Percentiles rank a stretch among this genome's conserved stretches.
Evolutionary conservation across 2,329 filamentous ascomycete genomes (phyloP).

Genomic region (Venturia aucupariae): DNA sequence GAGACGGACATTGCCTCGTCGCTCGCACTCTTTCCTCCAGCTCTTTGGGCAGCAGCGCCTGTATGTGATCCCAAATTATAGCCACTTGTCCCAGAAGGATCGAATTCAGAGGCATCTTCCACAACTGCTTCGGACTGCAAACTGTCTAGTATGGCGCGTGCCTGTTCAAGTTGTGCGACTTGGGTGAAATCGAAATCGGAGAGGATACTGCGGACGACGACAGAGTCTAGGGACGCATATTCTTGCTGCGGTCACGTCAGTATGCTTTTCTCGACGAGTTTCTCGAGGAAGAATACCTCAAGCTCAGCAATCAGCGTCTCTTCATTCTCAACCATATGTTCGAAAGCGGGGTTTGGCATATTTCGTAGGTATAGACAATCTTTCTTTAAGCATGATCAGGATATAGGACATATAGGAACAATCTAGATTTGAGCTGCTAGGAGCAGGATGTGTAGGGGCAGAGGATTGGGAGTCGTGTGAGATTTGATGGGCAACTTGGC

Average conservation of each 20-base stretch:
- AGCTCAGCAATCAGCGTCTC: neutral
- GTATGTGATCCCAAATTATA: conserved; percentile 23
- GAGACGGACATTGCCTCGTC: conserved; percentile 33
- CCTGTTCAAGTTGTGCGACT: conserved; percentile 42
- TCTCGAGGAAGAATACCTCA: neutral
- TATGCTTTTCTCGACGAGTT: conserved; percentile 5
- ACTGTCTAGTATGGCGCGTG: conserved; percentile 51
- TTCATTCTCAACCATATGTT: conserved; percentile 14
- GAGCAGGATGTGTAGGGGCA: neutral
- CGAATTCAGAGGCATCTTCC: conserved; percentile 65
- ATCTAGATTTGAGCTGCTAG: neutral
- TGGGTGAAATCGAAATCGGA: conserved; percentile 61
- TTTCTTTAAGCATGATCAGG: neutral
- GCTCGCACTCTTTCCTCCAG: conserved; percentile 18
- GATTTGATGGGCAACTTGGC: neutral
- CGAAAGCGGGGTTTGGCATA: conserved; percentile 14
- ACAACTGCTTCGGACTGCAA: conserved; percentile 54
- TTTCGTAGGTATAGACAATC: neutral
- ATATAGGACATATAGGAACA: neutral
- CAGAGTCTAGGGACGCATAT: conserved; percentile 65
- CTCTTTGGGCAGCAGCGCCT: conserved; percentile 19
- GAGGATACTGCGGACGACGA: conserved; percentile 65
- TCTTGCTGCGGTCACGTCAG: conserved; percentile 44
- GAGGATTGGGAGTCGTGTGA: neutral
- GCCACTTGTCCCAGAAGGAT: conserved; percentile 61